Evolutionary conservation across 345 rosid genomes (phyloP).

Genomic region (Eucalyptus polyanthemos): DNA sequence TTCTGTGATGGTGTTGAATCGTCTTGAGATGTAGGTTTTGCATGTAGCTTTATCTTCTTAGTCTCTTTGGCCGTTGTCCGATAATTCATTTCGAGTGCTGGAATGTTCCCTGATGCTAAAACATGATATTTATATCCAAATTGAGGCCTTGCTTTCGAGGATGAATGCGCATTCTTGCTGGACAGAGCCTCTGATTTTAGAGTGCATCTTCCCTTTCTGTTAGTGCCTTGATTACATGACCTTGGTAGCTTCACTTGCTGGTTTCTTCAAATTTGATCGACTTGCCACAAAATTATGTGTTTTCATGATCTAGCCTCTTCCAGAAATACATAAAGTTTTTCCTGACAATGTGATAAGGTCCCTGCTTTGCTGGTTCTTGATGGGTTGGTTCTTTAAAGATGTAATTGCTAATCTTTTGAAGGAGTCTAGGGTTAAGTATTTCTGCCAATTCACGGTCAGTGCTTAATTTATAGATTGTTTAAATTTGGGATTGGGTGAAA

Average conservation of each 20-base stretch:
- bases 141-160: not conserved
- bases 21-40: not conserved
- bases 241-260: not conserved
- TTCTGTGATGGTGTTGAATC: not conserved
- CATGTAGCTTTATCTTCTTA: not conserved
- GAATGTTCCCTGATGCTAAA: not conserved
- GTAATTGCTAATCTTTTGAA: not conserved
- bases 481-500: not conserved
- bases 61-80: too few species aligned
- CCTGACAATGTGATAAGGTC: not conserved
- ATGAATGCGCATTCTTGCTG: rapidly evolving
- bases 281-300: not conserved
- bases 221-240: not conserved
- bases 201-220: not conserved
- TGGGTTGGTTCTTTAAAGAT: not conserved
- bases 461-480: not conserved
- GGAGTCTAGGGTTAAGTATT: not conserved
- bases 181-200: not conserved
- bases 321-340: not conserved
- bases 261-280: not conserved
- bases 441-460: not conserved
- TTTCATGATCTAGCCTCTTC: not conserved
- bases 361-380: not conserved
- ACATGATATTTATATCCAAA: not conserved
- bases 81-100: not conserved